Conservation (phyloP, 1,284 basidiomycete genomes). For the Gymnopus androsaceus region DNA sequence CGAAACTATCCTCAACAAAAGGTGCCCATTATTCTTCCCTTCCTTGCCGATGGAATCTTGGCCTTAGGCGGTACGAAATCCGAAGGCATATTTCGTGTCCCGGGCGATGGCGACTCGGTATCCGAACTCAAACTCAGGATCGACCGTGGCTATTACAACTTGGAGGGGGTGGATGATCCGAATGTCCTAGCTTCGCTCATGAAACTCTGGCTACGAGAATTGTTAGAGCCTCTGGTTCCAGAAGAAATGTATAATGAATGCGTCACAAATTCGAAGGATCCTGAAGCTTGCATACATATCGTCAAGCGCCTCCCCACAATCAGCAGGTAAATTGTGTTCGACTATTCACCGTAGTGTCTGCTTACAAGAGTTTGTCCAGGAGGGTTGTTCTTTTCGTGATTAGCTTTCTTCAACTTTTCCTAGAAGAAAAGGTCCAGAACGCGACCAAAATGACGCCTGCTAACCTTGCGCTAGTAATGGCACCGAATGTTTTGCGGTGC, state of each 20-base stretch:
- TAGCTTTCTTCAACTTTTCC: slow-evolving; percentile 87
- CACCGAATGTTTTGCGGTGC: slow-evolving; percentile 84
- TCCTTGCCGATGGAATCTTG: slow-evolving; percentile 88
- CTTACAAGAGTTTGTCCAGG: too few relatives aligned
- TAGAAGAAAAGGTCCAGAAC: slow-evolving; percentile 70
- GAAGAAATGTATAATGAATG: slow-evolving; percentile 87
- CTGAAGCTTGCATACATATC: slow-evolving; percentile 71
- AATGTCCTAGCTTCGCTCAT: slow-evolving; percentile 85
- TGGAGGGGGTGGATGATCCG: slow-evolving; percentile 85
- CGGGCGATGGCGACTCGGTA: slow-evolving; percentile 85
- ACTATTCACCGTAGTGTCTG: slow-evolving; percentile 75
- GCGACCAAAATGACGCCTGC: slow-evolving; percentile 86
- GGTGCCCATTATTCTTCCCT: slow-evolving; percentile 89
- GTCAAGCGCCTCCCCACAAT: slow-evolving; percentile 78
- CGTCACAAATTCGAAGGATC: slow-evolving; percentile 66
- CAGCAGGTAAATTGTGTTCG: slow-evolving; percentile 81
- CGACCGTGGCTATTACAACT: slow-evolving; percentile 86
- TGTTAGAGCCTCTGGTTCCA: slow-evolving; percentile 86
- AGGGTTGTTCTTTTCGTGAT: slow-evolving; percentile 44
- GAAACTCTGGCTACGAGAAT: slow-evolving; percentile 91
- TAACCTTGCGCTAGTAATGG: slow-evolving; percentile 82
- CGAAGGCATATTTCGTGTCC: slow-evolving; percentile 90
- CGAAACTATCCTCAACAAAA: slow-evolving; percentile 81
- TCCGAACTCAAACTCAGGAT: slow-evolving; percentile 85
- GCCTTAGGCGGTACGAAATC: slow-evolving; percentile 81